These are phyloP conservation scores for Citrus reticulata DNA, from an alignment of 345 rosid species.

Conservation along the genomic window DNA sequence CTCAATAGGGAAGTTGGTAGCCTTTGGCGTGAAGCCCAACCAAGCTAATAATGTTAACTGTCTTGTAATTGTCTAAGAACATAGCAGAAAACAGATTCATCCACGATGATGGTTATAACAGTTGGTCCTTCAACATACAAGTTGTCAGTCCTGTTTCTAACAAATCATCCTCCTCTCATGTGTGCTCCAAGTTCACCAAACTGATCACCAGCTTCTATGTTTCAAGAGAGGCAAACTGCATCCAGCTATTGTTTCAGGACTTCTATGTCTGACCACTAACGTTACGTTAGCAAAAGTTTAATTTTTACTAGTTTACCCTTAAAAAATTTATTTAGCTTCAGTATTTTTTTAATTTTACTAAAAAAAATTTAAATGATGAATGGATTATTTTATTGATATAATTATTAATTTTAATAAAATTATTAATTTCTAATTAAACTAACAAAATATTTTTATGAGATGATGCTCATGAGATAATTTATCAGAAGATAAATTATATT, in stretches of 20 bases:
- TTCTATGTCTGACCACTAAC: slow-evolving; percentile 33
- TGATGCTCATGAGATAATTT: no score
- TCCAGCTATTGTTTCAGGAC: slow-evolving; percentile 82
- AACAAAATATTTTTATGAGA: no score
- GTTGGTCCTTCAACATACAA: background rate
- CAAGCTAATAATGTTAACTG: background rate
- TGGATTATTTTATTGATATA: no score
- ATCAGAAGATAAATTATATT: no score
- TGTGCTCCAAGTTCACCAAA: slow-evolving; percentile 98
- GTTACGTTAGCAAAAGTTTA: no score
- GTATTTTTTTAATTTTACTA: no score
- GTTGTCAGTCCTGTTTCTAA: background rate
- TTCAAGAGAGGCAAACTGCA: slow-evolving; percentile 85
- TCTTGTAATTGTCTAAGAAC: no score
- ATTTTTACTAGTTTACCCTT: no score
- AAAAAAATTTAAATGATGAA: no score
- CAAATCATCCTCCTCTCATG: slow-evolving; percentile 79
- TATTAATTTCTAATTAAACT: no score
- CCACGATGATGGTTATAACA: background rate
- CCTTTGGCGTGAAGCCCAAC: background rate
- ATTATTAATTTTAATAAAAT: no score
- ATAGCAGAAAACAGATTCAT: background rate
- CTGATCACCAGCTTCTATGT: slow-evolving; percentile 95
- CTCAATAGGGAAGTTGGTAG: background rate
- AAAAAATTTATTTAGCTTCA: no score